These are phyloP conservation scores for Xylariaceae sp. DNA, from an alignment of 2,329 filamentous ascomycete species.

Conservation along the genomic window DNA sequence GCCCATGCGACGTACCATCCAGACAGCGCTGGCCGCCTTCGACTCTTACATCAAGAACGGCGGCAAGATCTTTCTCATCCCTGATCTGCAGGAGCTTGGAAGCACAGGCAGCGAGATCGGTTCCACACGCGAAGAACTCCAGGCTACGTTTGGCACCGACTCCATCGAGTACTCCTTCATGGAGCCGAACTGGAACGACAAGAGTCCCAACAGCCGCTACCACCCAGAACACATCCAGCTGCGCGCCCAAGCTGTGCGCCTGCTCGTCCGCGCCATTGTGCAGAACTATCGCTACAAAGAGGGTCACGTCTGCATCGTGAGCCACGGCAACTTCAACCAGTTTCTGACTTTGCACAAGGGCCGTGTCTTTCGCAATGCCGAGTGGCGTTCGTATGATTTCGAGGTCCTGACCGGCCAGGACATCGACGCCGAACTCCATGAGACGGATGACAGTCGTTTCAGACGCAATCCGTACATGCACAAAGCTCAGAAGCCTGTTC, in stretches of 20 bases:
- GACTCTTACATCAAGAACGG: background rate
- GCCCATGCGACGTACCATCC: conserved; percentile 8
- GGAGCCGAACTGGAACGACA: background rate
- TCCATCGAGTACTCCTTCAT: background rate
- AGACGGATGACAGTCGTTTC: background rate
- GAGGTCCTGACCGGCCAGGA: background rate
- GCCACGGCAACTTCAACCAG: background rate
- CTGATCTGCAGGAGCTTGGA: background rate
- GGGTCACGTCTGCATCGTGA: background rate
- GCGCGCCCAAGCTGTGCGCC: background rate
- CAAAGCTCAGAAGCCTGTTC: too few species aligned
- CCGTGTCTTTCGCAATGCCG: background rate
- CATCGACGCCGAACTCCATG: background rate
- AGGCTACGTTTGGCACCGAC: background rate
- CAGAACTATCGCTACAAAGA: background rate
- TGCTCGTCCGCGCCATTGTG: background rate
- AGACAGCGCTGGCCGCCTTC: conserved; percentile 9
- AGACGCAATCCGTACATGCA: too few species aligned
- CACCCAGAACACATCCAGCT: accelerated
- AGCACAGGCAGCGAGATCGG: background rate
- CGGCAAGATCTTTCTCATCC: background rate
- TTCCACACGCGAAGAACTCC: background rate
- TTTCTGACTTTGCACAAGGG: background rate
- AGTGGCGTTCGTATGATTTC: conserved; percentile 4
- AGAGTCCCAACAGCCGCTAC: background rate